phyloP scores from a whole-genome alignment of 305 asterid genomes.

The Solanum aculeatissimum region DNA sequence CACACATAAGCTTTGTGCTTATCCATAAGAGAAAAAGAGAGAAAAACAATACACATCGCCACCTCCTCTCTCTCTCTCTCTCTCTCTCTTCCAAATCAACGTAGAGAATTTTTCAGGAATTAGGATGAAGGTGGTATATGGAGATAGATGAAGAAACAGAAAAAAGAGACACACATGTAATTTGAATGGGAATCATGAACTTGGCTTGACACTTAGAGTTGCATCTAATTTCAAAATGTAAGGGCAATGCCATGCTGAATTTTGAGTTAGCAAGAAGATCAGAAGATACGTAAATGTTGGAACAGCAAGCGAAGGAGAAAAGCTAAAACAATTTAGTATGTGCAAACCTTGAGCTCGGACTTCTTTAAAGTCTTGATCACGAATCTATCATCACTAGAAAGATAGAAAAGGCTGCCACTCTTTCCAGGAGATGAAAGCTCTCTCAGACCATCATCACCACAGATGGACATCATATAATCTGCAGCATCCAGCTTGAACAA shows the following conservation, averaged over 20 bases:
- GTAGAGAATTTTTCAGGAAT: neutral
- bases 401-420: constrained; percentile 93
- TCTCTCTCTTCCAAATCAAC: neutral
- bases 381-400: constrained; percentile 83
- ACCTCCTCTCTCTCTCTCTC: too few relatives aligned
- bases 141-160: neutral
- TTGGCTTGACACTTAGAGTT: neutral
- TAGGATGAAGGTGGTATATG: neutral
- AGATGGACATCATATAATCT: constrained; percentile 97
- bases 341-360: constrained; percentile 71
- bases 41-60: neutral
- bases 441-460: constrained; percentile 88
- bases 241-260: neutral
- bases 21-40: neutral
- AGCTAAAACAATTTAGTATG: neutral
- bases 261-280: neutral
- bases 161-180: neutral
- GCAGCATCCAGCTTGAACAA: constrained; percentile 90
- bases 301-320: neutral
- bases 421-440: constrained; percentile 91
- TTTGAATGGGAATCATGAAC: neutral
- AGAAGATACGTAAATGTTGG: neutral
- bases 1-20: neutral
- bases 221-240: neutral
- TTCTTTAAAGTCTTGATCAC: constrained; percentile 78